These are phyloP conservation scores for Hypoxylon rubiginosum DNA, from an alignment of 2,329 filamentous ascomycete species.

Conservation along the genomic window DNA sequence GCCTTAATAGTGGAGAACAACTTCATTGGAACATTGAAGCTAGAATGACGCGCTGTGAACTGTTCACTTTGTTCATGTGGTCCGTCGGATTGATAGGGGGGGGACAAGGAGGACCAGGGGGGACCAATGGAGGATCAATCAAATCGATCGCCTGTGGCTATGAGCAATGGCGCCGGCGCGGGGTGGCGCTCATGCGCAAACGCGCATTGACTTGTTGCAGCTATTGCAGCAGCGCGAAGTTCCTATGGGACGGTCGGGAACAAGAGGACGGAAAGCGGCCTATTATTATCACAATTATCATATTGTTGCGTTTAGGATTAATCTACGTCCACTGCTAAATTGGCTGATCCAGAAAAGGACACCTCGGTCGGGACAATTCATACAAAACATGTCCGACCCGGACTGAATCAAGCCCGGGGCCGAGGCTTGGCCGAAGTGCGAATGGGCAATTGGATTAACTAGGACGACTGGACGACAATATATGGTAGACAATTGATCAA, in stretches of 20 bases:
- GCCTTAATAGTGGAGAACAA: conserved; percentile 39
- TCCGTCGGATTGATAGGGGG: conserved; percentile 23
- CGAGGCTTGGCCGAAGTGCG: conserved; percentile 12
- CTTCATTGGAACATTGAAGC: conserved; percentile 28
- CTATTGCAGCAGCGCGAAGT: conserved; percentile 23
- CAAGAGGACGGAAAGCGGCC: conserved; percentile 3
- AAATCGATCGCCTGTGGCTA: conserved; percentile 14
- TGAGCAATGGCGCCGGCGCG: conserved; percentile 21
- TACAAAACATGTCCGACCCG: conserved; percentile 29
- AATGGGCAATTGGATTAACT: conserved; percentile 15
- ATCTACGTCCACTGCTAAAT: conserved; percentile 24
- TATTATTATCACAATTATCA: conserved; percentile 12
- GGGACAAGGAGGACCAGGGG: background rate
- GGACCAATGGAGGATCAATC: background rate
- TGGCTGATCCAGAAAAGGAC: conserved; percentile 7
- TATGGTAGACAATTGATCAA: conserved; percentile 8
- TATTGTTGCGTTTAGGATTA: conserved; percentile 1
- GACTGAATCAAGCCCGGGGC: conserved; percentile 19
- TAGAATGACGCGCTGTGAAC: conserved; percentile 18
- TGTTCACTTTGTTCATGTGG: conserved; percentile 31
- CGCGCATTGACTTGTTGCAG: conserved; percentile 1
- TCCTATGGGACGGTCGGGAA: background rate
- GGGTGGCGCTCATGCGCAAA: conserved; percentile 1
- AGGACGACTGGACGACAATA: background rate
- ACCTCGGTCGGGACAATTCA: conserved; percentile 31